Conservation (phyloP, 2,329 filamentous ascomycete species). For the Talaromyces piceae region DNA sequence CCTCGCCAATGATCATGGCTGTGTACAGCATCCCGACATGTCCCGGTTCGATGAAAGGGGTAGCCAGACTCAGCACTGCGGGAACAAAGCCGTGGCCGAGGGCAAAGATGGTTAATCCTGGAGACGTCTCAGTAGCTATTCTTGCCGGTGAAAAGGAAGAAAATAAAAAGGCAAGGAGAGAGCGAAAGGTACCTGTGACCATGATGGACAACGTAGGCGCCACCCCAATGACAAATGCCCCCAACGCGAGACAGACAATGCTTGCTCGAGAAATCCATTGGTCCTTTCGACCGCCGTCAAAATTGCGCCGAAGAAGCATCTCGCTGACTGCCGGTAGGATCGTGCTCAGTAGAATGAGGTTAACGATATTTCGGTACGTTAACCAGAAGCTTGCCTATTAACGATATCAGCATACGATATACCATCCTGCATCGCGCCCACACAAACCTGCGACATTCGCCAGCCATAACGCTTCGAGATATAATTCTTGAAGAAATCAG, state of each 20-base stretch:
- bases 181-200: conserved; percentile 7
- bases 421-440: not conserved
- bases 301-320: conserved; percentile 6
- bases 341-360: conserved; percentile 8
- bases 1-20: conserved; percentile 11
- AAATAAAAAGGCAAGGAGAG: too few relatives aligned
- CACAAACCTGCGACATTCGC: conserved; percentile 10
- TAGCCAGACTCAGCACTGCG: conserved; percentile 10
- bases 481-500: conserved; percentile 9
- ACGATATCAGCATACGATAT: not conserved
- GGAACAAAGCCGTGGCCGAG: conserved; percentile 12
- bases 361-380: conserved; percentile 11
- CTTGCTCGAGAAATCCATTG: conserved; percentile 9
- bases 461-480: conserved; percentile 11
- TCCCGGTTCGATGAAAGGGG: conserved; percentile 10
- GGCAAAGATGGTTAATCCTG: conserved; percentile 12
- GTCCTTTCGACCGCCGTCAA: conserved; percentile 6
- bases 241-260: conserved; percentile 7
- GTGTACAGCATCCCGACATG: conserved; percentile 12
- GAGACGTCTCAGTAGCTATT: not conserved
- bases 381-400: conserved; percentile 10
- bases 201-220: conserved; percentile 7
- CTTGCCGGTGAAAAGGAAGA: not conserved
- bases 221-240: conserved; percentile 10
- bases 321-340: conserved; percentile 7